These are phyloP conservation scores for Serendipita indica DNA, from an alignment of 768 basidiomycete genomes.

Conservation along the genomic window DNA sequence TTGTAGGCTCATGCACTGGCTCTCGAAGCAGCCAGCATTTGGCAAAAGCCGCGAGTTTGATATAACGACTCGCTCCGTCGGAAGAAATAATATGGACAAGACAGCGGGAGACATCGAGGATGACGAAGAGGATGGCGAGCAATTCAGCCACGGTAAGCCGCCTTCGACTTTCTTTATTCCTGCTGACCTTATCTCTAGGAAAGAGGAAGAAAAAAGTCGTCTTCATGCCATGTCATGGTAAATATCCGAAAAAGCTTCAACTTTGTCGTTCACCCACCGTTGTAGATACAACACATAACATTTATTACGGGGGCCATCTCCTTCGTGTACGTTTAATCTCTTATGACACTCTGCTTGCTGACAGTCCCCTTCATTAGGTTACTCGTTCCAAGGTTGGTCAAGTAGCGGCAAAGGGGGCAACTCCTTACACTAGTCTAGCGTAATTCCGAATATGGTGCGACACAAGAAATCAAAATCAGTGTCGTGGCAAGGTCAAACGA, in stretches of 20 bases:
- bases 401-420: too few species aligned
- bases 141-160: neutral
- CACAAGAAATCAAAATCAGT: slow-evolving; percentile 61
- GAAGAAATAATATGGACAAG: slow-evolving; percentile 48
- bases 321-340: slow-evolving; percentile 40
- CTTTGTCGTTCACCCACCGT: slow-evolving; percentile 13
- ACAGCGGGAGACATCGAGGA: slow-evolving; percentile 63
- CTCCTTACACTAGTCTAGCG: slow-evolving; percentile 37
- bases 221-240: slow-evolving; percentile 71
- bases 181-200: neutral
- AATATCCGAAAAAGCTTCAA: slow-evolving; percentile 18
- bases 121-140: slow-evolving; percentile 55
- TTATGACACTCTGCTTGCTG: slow-evolving; percentile 17
- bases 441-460: slow-evolving; percentile 57
- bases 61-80: slow-evolving; percentile 64
- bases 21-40: slow-evolving; percentile 88
- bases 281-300: slow-evolving; percentile 72
- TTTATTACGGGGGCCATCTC: slow-evolving; percentile 84
- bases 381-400: slow-evolving; percentile 36
- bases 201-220: slow-evolving; percentile 63
- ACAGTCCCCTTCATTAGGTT: slow-evolving; percentile 35
- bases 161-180: neutral
- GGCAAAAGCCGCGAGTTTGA: slow-evolving; percentile 79
- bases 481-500: slow-evolving; percentile 82
- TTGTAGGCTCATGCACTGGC: slow-evolving; percentile 77